Conservation (phyloP, 2,329 filamentous ascomycete species). For the Pseudocercospora macadamiae region DNA sequence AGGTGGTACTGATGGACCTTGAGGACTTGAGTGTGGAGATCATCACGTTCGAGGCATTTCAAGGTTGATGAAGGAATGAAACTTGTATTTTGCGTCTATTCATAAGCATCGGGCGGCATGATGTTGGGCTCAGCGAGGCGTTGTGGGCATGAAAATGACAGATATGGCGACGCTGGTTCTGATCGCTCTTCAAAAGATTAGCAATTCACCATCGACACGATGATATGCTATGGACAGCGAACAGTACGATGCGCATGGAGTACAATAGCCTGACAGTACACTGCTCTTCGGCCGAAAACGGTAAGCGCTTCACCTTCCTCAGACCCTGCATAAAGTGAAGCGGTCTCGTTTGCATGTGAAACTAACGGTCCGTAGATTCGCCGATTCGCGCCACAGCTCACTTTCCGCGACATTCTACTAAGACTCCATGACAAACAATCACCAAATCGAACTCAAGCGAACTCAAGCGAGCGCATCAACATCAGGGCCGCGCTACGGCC, state of each 20-base stretch:
- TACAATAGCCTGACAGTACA: too few species aligned
- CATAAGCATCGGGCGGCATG: not conserved
- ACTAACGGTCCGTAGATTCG: not conserved
- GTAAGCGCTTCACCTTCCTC: too few species aligned
- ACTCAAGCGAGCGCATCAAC: not conserved
- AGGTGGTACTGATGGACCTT: slow-evolving; percentile 80
- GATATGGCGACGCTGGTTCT: too few species aligned
- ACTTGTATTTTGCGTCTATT: not conserved
- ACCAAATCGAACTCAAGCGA: too few species aligned
- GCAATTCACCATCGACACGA: too few species aligned
- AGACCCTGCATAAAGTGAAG: too few species aligned
- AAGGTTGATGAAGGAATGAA: slow-evolving; percentile 6
- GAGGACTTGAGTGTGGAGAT: slow-evolving; percentile 81
- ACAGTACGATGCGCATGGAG: too few species aligned
- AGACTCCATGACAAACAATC: too few species aligned
- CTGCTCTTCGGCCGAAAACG: too few species aligned
- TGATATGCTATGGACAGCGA: too few species aligned
- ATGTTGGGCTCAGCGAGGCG: not conserved
- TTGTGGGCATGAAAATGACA: too few species aligned
- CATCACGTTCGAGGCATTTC: slow-evolving; percentile 59
- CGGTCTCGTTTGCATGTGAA: not conserved
- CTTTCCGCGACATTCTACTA: not conserved
- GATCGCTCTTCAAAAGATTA: too few species aligned
- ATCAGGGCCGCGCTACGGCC: not conserved
- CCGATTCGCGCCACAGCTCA: not conserved